Evolutionary conservation across 768 basidiomycete genomes (phyloP).

Genomic region (Xanthoconium stramineum): DNA sequence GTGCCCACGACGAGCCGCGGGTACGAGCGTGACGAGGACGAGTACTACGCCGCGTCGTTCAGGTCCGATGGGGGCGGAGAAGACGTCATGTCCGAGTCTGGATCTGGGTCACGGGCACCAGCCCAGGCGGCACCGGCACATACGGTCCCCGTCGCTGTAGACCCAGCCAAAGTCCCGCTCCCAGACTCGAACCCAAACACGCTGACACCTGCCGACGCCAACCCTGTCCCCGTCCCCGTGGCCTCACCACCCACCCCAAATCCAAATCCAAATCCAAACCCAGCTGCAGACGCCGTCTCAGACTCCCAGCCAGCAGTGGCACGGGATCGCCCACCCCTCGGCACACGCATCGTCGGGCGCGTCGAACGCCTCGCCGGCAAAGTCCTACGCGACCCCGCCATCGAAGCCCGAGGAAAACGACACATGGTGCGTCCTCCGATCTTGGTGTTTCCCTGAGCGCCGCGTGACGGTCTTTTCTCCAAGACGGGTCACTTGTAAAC

Average conservation of each 20-base stretch:
- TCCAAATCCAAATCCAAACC: background rate
- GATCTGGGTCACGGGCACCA: background rate
- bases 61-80: background rate
- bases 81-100: background rate
- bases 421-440: constrained; percentile 8
- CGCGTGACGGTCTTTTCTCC: background rate
- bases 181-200: background rate
- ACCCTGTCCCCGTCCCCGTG: background rate
- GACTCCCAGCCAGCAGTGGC: too few relatives aligned
- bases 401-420: constrained; percentile 16
- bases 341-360: constrained; percentile 7
- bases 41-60: constrained; percentile 1
- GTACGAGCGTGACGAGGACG: constrained; percentile 23
- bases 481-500: constrained; percentile 4
- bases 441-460: background rate
- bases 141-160: too few relatives aligned
- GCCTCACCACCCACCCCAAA: background rate
- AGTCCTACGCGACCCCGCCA: constrained; percentile 18
- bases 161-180: background rate
- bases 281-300: background rate
- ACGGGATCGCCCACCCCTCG: background rate
- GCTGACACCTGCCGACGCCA: background rate
- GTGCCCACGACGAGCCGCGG: constrained; percentile 4
- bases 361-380: constrained; percentile 18
- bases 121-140: background rate